Percentiles rank a stretch among this genome's conserved stretches.
Conservation (phyloP, 1,139 yeast species). For the Saccharomyces hybrid region DNA sequence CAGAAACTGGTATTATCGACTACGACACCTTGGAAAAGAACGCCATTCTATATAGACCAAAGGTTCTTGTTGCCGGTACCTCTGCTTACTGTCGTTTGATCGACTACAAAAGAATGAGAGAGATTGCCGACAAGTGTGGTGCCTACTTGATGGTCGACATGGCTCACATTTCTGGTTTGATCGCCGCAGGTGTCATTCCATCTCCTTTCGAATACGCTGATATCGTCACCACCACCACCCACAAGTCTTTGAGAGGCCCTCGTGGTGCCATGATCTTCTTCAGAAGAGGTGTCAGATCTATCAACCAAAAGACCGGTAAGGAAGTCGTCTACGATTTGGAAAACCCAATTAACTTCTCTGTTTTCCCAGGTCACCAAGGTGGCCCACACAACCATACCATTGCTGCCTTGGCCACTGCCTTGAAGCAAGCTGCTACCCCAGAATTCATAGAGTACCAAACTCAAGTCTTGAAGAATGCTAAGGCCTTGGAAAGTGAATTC, state of each 20-base stretch:
- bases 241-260: constrained; percentile 97
- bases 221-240: constrained; percentile 96
- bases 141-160: constrained; percentile 94
- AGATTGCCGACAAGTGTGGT: constrained; percentile 92
- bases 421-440: constrained; percentile 87
- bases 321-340: constrained; percentile 85
- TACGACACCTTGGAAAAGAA: constrained; percentile 90
- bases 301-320: constrained; percentile 86
- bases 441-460: constrained; percentile 87
- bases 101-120: constrained; percentile 92
- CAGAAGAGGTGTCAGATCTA: constrained; percentile 90
- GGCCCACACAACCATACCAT: constrained; percentile 99
- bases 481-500: constrained; percentile 71
- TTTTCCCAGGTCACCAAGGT: constrained; percentile 99
- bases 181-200: constrained; percentile 94
- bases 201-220: constrained; percentile 95
- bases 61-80: constrained; percentile 93
- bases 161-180: constrained; percentile 96
- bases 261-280: constrained; percentile 98
- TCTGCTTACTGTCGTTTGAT: constrained; percentile 94
- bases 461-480: constrained; percentile 84
- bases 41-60: constrained; percentile 86
- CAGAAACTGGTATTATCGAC: constrained; percentile 87
- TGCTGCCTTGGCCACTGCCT: constrained; percentile 92
- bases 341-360: constrained; percentile 92